Base-by-base conservation (phyloP, 352 stramenopile species). In the Discostella stelligera region DNA sequence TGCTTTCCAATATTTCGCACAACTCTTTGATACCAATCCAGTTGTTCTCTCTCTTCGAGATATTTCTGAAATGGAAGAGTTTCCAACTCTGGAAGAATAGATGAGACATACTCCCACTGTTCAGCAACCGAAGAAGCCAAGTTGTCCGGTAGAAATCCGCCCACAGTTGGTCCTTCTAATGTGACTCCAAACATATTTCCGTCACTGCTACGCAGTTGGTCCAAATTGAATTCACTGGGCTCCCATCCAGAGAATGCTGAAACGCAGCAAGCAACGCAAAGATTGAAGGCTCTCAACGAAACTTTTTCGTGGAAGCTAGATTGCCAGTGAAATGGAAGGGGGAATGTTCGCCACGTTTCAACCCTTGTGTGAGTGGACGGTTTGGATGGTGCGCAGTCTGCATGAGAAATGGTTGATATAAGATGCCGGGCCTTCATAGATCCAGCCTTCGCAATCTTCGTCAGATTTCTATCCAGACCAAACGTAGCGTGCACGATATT, bases 181-280 rank as follows among this genome's bases (percentile, higher is more conserved):
- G 74, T 78, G 23, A 94, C 64, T 21, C 89, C 85, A 79, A 91
- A 92, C 20, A 90, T 77, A 58, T 84, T 89, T 5, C 66, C 44
- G 56, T 79, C 50, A 50, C 64, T 55, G 16, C 63, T 72, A 55
- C 73, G 66, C 16, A 94, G 69, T 30, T 83, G 56, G 30, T 88
- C 77, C 11, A 89, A 71, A 55, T 75, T 82, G 46, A 94, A 94
- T 59, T 90, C 82, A 18, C 82, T 72, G 23, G 52, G 32, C 62
- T 88, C 79, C 88, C 88, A 92, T 46, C 88, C 86, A 2, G 86
- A 92, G 70, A 94, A 94, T 30, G 79, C 66, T 5, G 86, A 88
- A 27, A 91, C 85, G 74, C 86, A 90, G 27, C 73, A 84, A 11
- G 73, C 80, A 65, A 92, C 85, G 53, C 78, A 86, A 16, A 92